Conservation (phyloP, 768 basidiomycete genomes). For the Terana coerulea region DNA sequence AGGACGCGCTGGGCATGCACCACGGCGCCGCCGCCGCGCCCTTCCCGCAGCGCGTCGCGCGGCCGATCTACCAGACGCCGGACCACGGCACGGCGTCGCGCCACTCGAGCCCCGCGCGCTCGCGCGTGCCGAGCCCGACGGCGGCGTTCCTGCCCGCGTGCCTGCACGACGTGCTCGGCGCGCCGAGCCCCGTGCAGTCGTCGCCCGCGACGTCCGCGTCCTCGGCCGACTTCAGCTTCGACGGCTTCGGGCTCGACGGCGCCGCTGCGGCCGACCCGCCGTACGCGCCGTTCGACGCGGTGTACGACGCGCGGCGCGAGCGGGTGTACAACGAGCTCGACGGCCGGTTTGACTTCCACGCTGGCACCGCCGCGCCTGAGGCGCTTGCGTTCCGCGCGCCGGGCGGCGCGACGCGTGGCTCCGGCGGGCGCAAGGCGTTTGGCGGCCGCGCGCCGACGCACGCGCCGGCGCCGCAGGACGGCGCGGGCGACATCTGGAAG, state of each 20-base stretch:
- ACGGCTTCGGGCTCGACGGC: conserved; percentile 22
- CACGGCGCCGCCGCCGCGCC: conserved; percentile 39
- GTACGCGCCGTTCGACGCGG: conserved; percentile 13
- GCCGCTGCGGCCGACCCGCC: conserved; percentile 15
- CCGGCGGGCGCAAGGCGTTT: conserved; percentile 26
- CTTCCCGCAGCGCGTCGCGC: conserved; percentile 16
- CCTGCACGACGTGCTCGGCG: conserved; percentile 66
- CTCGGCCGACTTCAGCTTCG: conserved; percentile 61
- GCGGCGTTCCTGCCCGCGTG: conserved; percentile 66
- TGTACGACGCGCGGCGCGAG: conserved; percentile 10
- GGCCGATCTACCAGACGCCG: conserved; percentile 73
- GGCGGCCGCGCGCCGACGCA: conserved; percentile 29
- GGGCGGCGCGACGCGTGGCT: conserved; percentile 24
- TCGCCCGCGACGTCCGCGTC: conserved; percentile 53
- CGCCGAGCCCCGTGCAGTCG: conserved; percentile 55
- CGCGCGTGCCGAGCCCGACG: conserved; percentile 26
- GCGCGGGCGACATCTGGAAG: conserved; percentile 62
- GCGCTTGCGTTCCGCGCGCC: conserved; percentile 10
- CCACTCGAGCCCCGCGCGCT: conserved; percentile 32
- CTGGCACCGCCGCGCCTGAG: no score
- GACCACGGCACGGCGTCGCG: conserved; percentile 31
- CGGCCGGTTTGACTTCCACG: background rate
- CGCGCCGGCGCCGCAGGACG: background rate
- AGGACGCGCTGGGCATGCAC: conserved; percentile 31
- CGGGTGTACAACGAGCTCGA: background rate